phyloP scores from a whole-genome alignment of 257 asterid species.

The Perilla frutescens region DNA sequence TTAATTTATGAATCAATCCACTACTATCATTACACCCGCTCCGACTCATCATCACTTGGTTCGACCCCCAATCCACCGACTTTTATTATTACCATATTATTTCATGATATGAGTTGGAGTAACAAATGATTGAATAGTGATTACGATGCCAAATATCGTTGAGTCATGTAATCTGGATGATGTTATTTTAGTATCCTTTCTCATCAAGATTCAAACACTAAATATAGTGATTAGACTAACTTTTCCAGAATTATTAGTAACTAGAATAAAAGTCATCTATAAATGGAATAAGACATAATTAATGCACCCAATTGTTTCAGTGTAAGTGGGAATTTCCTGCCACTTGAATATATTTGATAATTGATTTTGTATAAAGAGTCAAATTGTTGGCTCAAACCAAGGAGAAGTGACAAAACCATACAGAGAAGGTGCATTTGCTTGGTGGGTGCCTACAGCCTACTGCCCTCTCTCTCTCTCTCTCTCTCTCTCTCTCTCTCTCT shows the following conservation, averaged over 20 bases:
- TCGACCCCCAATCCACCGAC: too few relatives aligned
- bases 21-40: too few relatives aligned
- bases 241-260: background rate
- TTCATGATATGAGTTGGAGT: too few relatives aligned
- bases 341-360: background rate
- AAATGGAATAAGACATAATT: background rate
- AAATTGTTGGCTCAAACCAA: constrained; percentile 26
- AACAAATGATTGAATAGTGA: too few relatives aligned
- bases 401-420: constrained; percentile 29
- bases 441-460: background rate
- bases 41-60: too few relatives aligned
- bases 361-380: background rate
- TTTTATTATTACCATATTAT: too few relatives aligned
- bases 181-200: too few relatives aligned
- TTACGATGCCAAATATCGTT: too few relatives aligned
- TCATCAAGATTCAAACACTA: background rate
- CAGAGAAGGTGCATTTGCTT: background rate
- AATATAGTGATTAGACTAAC: background rate
- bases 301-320: background rate
- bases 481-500: background rate
- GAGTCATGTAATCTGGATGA: too few relatives aligned
- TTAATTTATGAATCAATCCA: too few relatives aligned
- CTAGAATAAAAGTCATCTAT: background rate
- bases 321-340: background rate
- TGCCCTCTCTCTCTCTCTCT: background rate